These are phyloP conservation scores for Ganoderma sp. DNA, from an alignment of 1,284 basidiomycete species.

Conservation along the genomic window DNA sequence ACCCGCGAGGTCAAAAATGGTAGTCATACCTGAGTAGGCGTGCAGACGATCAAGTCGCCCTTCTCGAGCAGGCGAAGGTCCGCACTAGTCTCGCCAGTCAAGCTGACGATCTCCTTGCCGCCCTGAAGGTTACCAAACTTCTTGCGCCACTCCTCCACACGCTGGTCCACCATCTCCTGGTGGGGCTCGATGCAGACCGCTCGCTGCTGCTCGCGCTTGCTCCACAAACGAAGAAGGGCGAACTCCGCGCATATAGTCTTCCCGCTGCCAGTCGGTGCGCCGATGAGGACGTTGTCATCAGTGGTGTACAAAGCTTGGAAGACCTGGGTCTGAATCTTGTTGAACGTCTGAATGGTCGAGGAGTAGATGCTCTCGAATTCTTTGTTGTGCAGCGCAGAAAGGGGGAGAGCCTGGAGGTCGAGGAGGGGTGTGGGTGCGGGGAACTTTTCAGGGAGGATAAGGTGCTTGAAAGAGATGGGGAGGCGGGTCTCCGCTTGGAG, in stretches of 20 bases:
- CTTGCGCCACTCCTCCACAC: slow-evolving; percentile 86
- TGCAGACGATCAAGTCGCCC: slow-evolving; percentile 92
- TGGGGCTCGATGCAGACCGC: slow-evolving; percentile 97
- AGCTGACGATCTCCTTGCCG: slow-evolving; percentile 90
- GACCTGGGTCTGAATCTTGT: slow-evolving; percentile 99
- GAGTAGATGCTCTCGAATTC: slow-evolving; percentile 90
- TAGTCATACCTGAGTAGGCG: slow-evolving; percentile 72
- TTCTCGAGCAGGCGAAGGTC: slow-evolving; percentile 92
- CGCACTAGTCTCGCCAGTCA: slow-evolving; percentile 95
- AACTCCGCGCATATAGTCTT: slow-evolving; percentile 99
- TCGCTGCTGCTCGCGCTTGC: slow-evolving; percentile 80
- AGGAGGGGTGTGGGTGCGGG: slow-evolving; percentile 91
- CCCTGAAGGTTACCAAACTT: slow-evolving; percentile 87
- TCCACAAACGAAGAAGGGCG: slow-evolving; percentile 91
- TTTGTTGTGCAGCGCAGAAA: slow-evolving; percentile 90
- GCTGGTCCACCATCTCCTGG: slow-evolving; percentile 94
- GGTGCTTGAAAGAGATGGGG: slow-evolving; percentile 97
- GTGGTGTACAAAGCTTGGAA: slow-evolving; percentile 98
- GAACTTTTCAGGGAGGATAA: slow-evolving; percentile 98
- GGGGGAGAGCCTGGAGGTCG: slow-evolving; percentile 90
- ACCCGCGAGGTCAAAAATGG: neutral
- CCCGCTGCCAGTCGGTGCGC: slow-evolving; percentile 94
- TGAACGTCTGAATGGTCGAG: slow-evolving; percentile 82
- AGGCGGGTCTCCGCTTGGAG: slow-evolving; percentile 93
- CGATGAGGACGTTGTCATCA: slow-evolving; percentile 95